Percentiles rank a stretch among this genome's conserved stretches.
Evolutionary conservation across 1,139 yeast species (phyloP).

Genomic region (Debaryomyces sp.): DNA sequence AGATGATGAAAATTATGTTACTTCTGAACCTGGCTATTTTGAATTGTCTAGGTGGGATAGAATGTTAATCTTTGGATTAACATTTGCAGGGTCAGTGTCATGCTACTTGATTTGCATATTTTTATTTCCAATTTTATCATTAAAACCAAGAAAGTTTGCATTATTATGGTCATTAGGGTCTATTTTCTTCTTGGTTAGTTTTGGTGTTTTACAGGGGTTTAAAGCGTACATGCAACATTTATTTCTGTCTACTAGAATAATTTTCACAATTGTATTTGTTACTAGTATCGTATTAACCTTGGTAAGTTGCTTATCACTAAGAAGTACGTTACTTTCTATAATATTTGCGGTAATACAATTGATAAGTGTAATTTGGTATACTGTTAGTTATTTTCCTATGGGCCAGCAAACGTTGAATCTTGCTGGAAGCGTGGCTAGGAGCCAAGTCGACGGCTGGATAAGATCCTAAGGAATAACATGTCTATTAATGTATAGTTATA

Average conservation of each 20-base stretch:
- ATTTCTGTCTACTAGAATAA: constrained; percentile 51
- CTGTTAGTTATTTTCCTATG: constrained; percentile 65
- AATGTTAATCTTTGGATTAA: constrained; percentile 55
- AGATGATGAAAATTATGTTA: constrained; percentile 49
- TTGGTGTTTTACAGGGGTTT: constrained; percentile 60
- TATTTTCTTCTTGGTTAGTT: constrained; percentile 56
- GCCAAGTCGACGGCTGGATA: constrained; percentile 64
- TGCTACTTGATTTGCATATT: constrained; percentile 59
- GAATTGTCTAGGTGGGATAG: constrained; percentile 62
- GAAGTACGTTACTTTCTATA: constrained; percentile 51
- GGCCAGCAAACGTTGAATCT: constrained; percentile 58
- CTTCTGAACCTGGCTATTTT: constrained; percentile 48
- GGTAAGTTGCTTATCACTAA: constrained; percentile 48
- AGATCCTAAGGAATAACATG: constrained; percentile 27
- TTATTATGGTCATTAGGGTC: constrained; percentile 65
- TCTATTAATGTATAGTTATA: neutral
- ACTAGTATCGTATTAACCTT: constrained; percentile 55
- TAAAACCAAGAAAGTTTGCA: constrained; percentile 63
- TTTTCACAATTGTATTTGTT: constrained; percentile 52
- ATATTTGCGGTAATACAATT: constrained; percentile 55
- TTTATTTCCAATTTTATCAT: constrained; percentile 56
- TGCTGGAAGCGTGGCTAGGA: constrained; percentile 56
- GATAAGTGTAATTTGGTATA: constrained; percentile 55
- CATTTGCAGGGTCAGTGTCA: constrained; percentile 55
- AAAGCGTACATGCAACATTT: constrained; percentile 51